These are phyloP conservation scores for Cucumis melo DNA, from an alignment of 306 rosid genomes.

Conservation along the genomic window DNA sequence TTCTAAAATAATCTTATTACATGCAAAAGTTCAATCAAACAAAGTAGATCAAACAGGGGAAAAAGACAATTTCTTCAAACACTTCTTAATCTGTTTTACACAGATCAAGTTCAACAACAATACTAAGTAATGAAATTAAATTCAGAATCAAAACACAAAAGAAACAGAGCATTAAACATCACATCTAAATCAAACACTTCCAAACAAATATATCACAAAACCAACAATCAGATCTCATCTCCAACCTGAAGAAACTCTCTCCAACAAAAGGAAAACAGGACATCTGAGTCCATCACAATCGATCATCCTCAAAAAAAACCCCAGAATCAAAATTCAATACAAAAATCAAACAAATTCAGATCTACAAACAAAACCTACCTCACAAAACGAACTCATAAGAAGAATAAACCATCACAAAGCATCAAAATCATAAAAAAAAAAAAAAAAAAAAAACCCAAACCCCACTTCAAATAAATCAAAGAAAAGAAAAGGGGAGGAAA, in stretches of 20 bases:
- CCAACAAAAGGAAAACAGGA: neutral
- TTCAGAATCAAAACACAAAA: neutral
- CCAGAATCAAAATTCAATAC: neutral
- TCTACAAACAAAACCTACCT: neutral
- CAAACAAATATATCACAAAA: neutral
- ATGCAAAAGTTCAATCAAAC: neutral
- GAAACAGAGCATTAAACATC: neutral
- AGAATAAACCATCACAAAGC: neutral
- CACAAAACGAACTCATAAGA: neutral
- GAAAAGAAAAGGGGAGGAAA: neutral
- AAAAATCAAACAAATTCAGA: neutral
- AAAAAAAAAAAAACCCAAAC: neutral
- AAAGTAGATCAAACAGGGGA: neutral
- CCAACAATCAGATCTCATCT: neutral
- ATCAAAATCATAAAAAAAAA: neutral
- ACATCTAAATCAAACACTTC: neutral
- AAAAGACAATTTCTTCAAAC: neutral
- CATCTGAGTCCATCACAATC: neutral
- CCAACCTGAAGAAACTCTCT: neutral
- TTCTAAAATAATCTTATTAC: neutral
- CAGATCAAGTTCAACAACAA: slow-evolving; percentile 1
- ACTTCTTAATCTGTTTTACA: neutral
- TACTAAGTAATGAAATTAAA: neutral
- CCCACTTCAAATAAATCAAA: neutral
- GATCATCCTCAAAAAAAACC: neutral